Conservation (phyloP, 345 rosid genomes). For the Acer negundo region DNA sequence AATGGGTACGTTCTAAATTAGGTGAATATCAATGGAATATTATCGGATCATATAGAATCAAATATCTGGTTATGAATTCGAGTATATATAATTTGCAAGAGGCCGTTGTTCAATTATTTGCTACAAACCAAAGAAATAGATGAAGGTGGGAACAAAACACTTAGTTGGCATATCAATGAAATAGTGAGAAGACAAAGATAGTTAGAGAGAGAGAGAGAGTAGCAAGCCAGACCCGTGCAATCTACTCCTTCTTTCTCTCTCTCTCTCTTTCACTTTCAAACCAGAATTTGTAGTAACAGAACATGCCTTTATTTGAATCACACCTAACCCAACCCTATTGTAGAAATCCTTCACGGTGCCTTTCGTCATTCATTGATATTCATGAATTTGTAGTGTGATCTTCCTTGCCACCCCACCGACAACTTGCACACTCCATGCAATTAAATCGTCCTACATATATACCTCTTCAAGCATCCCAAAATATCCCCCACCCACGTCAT, state of each 20-base stretch:
- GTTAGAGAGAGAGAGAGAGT: background rate
- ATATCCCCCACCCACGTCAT: background rate
- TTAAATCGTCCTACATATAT: slow-evolving; percentile 15
- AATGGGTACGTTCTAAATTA: background rate
- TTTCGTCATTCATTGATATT: slow-evolving; percentile 38
- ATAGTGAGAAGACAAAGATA: slow-evolving; percentile 19
- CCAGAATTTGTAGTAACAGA: slow-evolving; percentile 45
- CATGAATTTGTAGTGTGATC: slow-evolving; percentile 6
- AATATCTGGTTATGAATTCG: background rate
- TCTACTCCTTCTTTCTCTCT: slow-evolving; percentile 9
- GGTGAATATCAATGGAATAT: background rate
- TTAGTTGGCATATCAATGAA: slow-evolving; percentile 16
- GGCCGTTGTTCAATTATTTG: slow-evolving; percentile 15
- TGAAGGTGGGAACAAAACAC: slow-evolving; percentile 27
- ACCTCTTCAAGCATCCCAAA: background rate
- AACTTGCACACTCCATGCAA: slow-evolving; percentile 33
- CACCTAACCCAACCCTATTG: slow-evolving; percentile 55
- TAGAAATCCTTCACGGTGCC: slow-evolving; percentile 39
- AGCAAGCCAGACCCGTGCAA: slow-evolving; percentile 31
- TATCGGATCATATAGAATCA: background rate
- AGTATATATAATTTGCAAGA: background rate
- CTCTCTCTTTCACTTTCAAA: background rate
- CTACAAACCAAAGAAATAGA: slow-evolving; percentile 35
- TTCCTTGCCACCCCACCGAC: slow-evolving; percentile 18
- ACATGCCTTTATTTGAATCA: slow-evolving; percentile 51